These are phyloP conservation scores for Theileria orientalis DNA, from an alignment of 169 alveolate species.

Conservation along the genomic window DNA sequence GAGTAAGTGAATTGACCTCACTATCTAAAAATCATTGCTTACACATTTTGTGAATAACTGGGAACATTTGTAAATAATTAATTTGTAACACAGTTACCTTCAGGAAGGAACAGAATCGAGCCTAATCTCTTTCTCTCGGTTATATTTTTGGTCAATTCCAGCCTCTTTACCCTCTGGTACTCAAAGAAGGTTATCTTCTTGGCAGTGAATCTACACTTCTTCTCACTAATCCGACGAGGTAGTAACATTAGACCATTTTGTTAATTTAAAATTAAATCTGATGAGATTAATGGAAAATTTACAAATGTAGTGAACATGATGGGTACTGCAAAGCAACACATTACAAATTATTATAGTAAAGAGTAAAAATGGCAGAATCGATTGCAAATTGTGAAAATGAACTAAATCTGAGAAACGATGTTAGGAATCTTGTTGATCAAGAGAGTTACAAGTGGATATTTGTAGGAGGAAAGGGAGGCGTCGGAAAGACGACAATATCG, in stretches of 20 bases:
- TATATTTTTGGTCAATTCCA: slow-evolving; percentile 32
- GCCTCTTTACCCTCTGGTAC: slow-evolving; percentile 32
- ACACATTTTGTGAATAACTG: not conserved
- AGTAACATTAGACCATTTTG: slow-evolving; percentile 23
- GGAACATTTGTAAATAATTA: not conserved
- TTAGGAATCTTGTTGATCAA: slow-evolving; percentile 53
- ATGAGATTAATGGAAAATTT: not conserved
- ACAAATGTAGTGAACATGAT: not conserved
- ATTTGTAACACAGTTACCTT: slow-evolving; percentile 23
- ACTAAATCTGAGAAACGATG: slow-evolving; percentile 41
- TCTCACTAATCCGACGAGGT: slow-evolving; percentile 31
- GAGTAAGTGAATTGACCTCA: slow-evolving; percentile 41
- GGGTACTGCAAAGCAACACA: too few species aligned
- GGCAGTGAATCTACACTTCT: slow-evolving; percentile 42
- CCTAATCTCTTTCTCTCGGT: slow-evolving; percentile 54
- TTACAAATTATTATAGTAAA: not conserved
- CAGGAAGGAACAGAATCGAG: slow-evolving; percentile 37
- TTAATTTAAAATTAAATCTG: slow-evolving; percentile 1
- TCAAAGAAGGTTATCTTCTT: slow-evolving; percentile 60
- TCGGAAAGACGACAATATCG: slow-evolving; percentile 98
- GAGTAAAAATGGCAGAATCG: slow-evolving; percentile 19
- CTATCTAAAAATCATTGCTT: slow-evolving; percentile 20
- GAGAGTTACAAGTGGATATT: slow-evolving; percentile 94
- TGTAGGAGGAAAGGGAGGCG: slow-evolving; percentile 99
- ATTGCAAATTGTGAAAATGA: not conserved